Conservation (phyloP, 2,329 filamentous ascomycete genomes). For the Epichloe bromicola region DNA sequence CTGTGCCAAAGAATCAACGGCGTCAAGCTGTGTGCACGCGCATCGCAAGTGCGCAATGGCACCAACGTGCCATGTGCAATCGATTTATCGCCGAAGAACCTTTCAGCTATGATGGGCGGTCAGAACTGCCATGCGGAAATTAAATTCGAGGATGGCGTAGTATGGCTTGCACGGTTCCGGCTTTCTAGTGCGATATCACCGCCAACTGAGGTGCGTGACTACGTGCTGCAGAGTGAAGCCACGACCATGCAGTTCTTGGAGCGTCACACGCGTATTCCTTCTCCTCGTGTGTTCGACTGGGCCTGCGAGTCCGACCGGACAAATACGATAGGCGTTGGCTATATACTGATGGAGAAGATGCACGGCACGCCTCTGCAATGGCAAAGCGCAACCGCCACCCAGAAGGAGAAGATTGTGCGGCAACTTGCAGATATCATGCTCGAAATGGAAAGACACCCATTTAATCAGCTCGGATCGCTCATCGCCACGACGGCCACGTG, state of each 20-base stretch:
- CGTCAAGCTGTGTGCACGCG: neutral
- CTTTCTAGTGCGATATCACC: neutral
- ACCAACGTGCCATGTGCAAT: constrained; percentile 8
- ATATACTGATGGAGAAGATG: constrained; percentile 30
- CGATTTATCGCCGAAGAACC: constrained; percentile 9
- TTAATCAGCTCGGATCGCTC: constrained; percentile 16
- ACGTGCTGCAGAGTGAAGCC: constrained; percentile 13
- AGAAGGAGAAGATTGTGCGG: constrained; percentile 18
- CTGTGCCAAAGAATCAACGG: neutral
- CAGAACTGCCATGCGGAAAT: constrained; percentile 17
- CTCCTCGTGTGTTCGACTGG: constrained; percentile 21
- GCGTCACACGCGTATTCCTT: constrained; percentile 16
- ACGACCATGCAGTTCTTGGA: constrained; percentile 14
- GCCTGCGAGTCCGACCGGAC: constrained; percentile 16
- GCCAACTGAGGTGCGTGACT: neutral
- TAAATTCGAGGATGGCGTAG: constrained; percentile 14
- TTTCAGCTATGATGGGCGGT: constrained; percentile 15
- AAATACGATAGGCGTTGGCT: constrained; percentile 23
- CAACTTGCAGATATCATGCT: constrained; percentile 20
- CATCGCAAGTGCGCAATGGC: neutral
- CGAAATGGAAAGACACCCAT: constrained; percentile 20
- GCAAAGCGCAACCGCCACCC: constrained; percentile 14
- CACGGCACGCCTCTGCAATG: constrained; percentile 21
- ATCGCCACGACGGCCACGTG: neutral
- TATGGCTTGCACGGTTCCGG: neutral